These are phyloP conservation scores for Lepiota brunneoincarnata DNA, from an alignment of 768 basidiomycete genomes.

Conservation along the genomic window DNA sequence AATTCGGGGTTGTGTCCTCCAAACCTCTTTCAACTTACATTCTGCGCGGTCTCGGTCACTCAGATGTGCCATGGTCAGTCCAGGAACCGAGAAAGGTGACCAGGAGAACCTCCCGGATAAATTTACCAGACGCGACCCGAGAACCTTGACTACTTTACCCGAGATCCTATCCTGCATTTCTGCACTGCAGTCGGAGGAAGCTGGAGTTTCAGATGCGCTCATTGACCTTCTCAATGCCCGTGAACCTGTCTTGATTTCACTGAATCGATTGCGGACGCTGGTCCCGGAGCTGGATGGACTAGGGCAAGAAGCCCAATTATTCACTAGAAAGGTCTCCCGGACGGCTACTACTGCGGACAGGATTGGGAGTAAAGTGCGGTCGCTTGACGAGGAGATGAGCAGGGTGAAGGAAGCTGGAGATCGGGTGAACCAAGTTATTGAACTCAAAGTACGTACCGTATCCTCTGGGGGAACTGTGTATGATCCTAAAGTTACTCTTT, in stretches of 20 bases:
- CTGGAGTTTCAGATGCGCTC: conserved; percentile 71
- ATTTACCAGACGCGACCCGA: conserved; percentile 27
- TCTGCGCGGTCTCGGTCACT: not conserved
- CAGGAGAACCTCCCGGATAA: not conserved
- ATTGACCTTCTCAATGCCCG: conserved; percentile 66
- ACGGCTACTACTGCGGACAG: conserved; percentile 82
- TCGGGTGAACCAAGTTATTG: conserved; percentile 89
- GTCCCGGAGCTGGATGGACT: conserved; percentile 63
- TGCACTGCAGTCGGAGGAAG: conserved; percentile 72
- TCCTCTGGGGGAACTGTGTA: not conserved
- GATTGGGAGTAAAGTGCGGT: conserved; percentile 87
- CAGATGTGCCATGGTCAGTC: conserved; percentile 4
- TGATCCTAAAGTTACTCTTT: conserved; percentile 6
- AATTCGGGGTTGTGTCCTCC: too few relatives aligned
- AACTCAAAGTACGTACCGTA: conserved; percentile 72
- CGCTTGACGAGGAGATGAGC: conserved; percentile 91
- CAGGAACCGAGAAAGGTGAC: not conserved
- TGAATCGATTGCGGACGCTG: conserved; percentile 60
- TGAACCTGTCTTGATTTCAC: conserved; percentile 60
- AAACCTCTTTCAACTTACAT: too few relatives aligned
- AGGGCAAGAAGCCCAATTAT: conserved; percentile 49
- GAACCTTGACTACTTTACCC: conserved; percentile 55
- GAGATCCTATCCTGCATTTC: conserved; percentile 78
- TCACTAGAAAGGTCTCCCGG: conserved; percentile 58
- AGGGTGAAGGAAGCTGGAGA: conserved; percentile 89